A percentile compares a stretch with the other conserved stretches of the same genome.
Evolutionary conservation across 805 yeast species (phyloP).

Genomic region (Limtongozyma cylindracea): DNA sequence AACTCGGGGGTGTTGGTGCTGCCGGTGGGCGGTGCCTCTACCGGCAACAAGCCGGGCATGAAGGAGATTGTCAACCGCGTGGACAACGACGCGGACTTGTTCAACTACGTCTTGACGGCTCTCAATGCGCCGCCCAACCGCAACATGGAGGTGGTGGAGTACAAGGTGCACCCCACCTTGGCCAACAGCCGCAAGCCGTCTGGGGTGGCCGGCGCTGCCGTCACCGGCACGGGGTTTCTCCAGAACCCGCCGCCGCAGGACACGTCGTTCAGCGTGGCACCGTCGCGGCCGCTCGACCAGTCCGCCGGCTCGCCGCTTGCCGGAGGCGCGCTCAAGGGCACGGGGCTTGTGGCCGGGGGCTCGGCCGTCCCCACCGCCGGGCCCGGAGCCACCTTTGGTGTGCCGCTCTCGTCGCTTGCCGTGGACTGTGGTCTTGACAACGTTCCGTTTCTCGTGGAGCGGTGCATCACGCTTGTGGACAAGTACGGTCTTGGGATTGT

Average conservation of each 20-base stretch:
- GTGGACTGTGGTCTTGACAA: conserved; percentile 65
- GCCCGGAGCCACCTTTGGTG: conserved; percentile 63
- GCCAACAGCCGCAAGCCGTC: conserved; percentile 7
- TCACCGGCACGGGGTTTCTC: background rate
- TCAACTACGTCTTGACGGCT: conserved; percentile 32
- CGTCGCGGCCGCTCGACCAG: too few relatives aligned
- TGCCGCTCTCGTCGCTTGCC: conserved; percentile 52
- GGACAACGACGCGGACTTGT: conserved; percentile 67
- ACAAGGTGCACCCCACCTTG: conserved; percentile 46
- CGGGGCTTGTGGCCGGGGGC: too few relatives aligned
- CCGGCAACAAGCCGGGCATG: conserved; percentile 34
- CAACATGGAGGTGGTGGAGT: conserved; percentile 39
- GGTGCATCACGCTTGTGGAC: conserved; percentile 73
- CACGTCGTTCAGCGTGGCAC: too few relatives aligned
- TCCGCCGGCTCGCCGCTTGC: conserved; percentile 2
- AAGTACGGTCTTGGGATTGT: conserved; percentile 63
- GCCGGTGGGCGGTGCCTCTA: too few relatives aligned
- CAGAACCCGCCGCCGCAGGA: conserved; percentile 1
- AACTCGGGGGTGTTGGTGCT: conserved; percentile 66
- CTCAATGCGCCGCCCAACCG: conserved; percentile 12
- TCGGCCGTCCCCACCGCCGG: conserved; percentile 5
- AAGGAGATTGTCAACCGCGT: conserved; percentile 50
- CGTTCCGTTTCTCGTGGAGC: conserved; percentile 77
- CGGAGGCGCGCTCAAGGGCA: too few relatives aligned
- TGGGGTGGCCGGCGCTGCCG: conserved; percentile 1